These are phyloP conservation scores for Geoglossum glabrum DNA, from an alignment of 495 filamentous ascomycete genomes.

Conservation along the genomic window DNA sequence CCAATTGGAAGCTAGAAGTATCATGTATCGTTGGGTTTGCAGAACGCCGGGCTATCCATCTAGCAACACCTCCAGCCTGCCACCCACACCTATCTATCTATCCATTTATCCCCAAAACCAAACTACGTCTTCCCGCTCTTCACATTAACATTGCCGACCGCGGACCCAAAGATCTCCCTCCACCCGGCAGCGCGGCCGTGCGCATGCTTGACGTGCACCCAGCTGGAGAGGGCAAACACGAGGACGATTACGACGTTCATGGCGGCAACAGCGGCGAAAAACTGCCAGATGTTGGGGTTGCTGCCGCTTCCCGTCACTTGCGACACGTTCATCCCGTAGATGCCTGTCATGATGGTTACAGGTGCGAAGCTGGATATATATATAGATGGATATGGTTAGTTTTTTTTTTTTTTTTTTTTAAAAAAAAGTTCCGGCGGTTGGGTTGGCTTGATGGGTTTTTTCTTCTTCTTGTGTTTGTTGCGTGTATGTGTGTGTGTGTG, in stretches of 20 bases:
- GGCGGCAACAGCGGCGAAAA: constrained; percentile 11
- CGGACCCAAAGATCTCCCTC: constrained; percentile 10
- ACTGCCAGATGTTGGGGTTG: constrained; percentile 15
- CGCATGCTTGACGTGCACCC: constrained; percentile 9
- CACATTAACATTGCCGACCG: constrained; percentile 3
- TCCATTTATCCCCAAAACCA: not conserved
- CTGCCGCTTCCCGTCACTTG: constrained; percentile 9
- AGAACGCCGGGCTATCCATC: too few relatives aligned
- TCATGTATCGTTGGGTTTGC: too few relatives aligned
- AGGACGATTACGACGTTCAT: constrained; percentile 10
- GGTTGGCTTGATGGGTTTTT: too few relatives aligned
- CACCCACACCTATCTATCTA: too few relatives aligned
- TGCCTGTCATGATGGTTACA: constrained; percentile 11
- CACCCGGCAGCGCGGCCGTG: constrained; percentile 6
- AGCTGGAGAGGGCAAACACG: constrained; percentile 5
- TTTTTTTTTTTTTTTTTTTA: too few relatives aligned
- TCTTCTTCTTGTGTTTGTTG: too few relatives aligned
- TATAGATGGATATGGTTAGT: not conserved
- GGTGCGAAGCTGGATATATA: constrained; percentile 12
- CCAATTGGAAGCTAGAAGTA: too few relatives aligned
- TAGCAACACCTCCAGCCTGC: too few relatives aligned
- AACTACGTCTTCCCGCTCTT: too few relatives aligned
- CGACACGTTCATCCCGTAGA: constrained; percentile 16
- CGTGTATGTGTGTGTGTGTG: too few relatives aligned
- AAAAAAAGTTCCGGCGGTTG: too few relatives aligned